phyloP scores from a whole-genome alignment of 2,329 filamentous ascomycete genomes.

The Ophiostoma sp. region DNA sequence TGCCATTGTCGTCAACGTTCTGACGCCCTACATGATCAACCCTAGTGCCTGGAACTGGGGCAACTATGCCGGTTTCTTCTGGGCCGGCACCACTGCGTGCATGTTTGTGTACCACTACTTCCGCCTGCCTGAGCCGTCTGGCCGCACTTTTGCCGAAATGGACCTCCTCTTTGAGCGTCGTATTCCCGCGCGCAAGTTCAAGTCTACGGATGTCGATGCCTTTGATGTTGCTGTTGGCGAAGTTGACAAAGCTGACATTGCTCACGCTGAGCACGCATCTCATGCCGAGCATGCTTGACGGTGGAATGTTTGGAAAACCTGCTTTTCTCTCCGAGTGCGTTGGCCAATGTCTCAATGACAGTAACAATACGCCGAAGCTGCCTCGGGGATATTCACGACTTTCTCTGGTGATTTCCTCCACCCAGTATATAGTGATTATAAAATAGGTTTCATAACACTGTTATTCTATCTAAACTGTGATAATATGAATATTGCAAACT shows the following conservation, averaged over 20 bases:
- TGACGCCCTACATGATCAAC: conserved; percentile 45
- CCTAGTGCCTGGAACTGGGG: conserved; percentile 43
- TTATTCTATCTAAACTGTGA: no score
- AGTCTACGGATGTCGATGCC: conserved; percentile 15
- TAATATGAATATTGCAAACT: no score
- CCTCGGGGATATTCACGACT: no score
- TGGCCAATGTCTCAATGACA: not conserved
- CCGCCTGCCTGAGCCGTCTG: conserved; percentile 50
- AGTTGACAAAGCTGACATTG: not conserved
- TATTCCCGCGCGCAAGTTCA: conserved; percentile 36
- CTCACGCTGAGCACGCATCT: not conserved
- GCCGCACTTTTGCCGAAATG: conserved; percentile 49
- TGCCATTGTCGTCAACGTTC: conserved; percentile 43
- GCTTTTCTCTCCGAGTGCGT: not conserved
- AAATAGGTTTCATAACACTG: no score
- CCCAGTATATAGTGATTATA: no score
- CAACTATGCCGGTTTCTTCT: conserved; percentile 45
- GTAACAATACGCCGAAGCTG: not conserved
- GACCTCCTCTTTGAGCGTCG: conserved; percentile 48
- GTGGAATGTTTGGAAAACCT: no score
- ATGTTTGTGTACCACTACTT: conserved; percentile 48
- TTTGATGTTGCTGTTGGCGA: conserved; percentile 19
- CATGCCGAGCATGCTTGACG: not conserved
- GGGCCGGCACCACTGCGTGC: conserved; percentile 41
- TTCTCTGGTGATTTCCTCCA: no score